Conservation (phyloP, 352 stramenopile species). For the Lagenidium giganteum region DNA sequence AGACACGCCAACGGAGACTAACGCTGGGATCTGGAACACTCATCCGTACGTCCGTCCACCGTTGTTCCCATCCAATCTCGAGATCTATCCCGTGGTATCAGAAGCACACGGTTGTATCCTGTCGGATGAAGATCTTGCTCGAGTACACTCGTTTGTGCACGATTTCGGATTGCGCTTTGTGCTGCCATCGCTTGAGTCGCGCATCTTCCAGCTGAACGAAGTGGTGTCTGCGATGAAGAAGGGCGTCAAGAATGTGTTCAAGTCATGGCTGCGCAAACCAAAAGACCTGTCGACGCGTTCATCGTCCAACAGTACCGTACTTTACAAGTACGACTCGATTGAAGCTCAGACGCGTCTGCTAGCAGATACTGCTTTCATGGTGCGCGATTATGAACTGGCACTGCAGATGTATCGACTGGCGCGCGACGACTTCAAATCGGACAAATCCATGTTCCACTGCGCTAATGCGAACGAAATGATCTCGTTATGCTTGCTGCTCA, state of each 20-base stretch:
- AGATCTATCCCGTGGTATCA: conserved; percentile 23
- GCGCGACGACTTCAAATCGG: conserved; percentile 88
- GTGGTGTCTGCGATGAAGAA: conserved; percentile 88
- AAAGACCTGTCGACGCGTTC: conserved; percentile 51
- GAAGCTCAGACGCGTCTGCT: conserved; percentile 86
- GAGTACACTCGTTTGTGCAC: conserved; percentile 64
- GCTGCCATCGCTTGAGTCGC: conserved; percentile 72
- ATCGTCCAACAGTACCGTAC: conserved; percentile 19
- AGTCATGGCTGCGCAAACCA: conserved; percentile 88
- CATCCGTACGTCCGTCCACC: conserved; percentile 63
- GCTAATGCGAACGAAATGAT: conserved; percentile 89
- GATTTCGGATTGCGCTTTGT: conserved; percentile 78
- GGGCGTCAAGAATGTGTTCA: conserved; percentile 90
- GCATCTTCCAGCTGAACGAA: conserved; percentile 84
- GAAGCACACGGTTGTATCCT: conserved; percentile 38
- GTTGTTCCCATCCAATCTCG: conserved; percentile 30
- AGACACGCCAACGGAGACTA: conserved; percentile 19
- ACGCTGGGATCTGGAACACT: conserved; percentile 32
- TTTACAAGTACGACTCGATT: conserved; percentile 83
- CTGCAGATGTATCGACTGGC: conserved; percentile 89
- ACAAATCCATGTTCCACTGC: conserved; percentile 81
- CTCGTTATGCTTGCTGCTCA: conserved; percentile 73
- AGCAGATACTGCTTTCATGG: conserved; percentile 86
- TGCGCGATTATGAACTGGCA: conserved; percentile 87
- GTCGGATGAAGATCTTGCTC: conserved; percentile 60